These are phyloP conservation scores for Paramecium tetraurelia DNA, from an alignment of 73 alveolate species.

Conservation along the genomic window DNA sequence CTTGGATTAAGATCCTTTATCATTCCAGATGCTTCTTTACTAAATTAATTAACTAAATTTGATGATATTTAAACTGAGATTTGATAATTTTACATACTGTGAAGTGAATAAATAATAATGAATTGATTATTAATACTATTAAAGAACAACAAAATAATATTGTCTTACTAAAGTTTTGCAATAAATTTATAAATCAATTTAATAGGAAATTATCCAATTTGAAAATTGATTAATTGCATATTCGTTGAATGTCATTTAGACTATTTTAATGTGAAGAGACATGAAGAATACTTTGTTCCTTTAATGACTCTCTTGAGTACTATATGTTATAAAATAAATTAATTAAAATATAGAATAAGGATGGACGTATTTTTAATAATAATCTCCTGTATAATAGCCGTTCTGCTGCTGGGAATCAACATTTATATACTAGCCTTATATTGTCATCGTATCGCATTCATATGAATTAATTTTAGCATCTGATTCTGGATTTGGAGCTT, in stretches of 20 bases:
- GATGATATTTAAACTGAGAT: not conserved
- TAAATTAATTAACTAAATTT: not conserved
- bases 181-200: not conserved
- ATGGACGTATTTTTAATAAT: conserved; percentile 54
- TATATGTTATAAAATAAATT: not conserved
- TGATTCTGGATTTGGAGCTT: conserved; percentile 61
- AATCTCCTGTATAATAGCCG: conserved; percentile 12
- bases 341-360: not conserved
- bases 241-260: not conserved
- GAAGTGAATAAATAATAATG: not conserved
- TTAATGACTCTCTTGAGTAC: not conserved
- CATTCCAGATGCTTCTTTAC: not conserved
- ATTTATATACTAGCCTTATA: conserved; percentile 55
- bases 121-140: not conserved
- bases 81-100: not conserved
- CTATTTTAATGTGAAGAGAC: not conserved
- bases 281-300: not conserved
- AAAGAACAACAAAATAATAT: not conserved
- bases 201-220: not conserved
- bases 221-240: not conserved
- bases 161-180: not conserved
- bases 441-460: conserved; percentile 51
- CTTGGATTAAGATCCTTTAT: conserved; percentile 1
- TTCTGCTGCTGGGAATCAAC: conserved; percentile 8
- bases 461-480: conserved; percentile 9